Conservation (phyloP, 331 rosid species). For the Erythrophleum ivorense region DNA sequence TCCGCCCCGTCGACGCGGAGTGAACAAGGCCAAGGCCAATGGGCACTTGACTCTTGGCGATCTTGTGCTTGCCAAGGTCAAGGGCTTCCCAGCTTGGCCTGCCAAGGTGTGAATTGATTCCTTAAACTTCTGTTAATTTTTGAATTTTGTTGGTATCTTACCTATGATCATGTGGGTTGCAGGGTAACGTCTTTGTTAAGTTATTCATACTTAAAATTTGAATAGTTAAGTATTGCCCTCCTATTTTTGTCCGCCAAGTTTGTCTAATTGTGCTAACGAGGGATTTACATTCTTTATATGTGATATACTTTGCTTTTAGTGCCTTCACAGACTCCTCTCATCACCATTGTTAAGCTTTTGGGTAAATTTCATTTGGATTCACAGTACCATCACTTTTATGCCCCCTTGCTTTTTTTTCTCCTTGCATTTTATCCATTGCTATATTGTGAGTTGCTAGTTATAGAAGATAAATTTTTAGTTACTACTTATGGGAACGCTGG, state of each 20-base stretch:
- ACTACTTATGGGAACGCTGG: conserved; percentile 27
- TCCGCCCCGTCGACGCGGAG: conserved; percentile 97
- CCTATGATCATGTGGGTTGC: neutral
- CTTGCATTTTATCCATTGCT: conserved; percentile 27
- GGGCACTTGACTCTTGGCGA: conserved; percentile 83
- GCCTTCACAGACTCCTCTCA: neutral
- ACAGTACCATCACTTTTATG: neutral
- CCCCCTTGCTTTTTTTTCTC: neutral
- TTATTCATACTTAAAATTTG: conserved; percentile 30
- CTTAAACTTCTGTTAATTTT: conserved; percentile 9
- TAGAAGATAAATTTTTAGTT: conserved; percentile 17
- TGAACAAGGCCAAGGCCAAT: conserved; percentile 70
- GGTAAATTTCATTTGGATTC: neutral
- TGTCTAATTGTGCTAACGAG: conserved; percentile 22
- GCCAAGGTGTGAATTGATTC: conserved; percentile 70
- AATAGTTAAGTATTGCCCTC: neutral
- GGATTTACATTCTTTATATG: conserved; percentile 31
- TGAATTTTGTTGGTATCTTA: conserved; percentile 29
- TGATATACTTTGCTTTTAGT: conserved; percentile 11
- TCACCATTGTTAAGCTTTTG: conserved; percentile 12
- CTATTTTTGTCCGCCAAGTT: neutral
- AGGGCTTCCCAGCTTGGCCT: conserved; percentile 98
- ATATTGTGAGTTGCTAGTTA: conserved; percentile 5
- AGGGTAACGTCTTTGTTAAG: conserved; percentile 3
- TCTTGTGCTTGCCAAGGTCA: conserved; percentile 99